Conservation (phyloP, 805 yeast genomes). For the Hermanozyma aechmeae region DNA sequence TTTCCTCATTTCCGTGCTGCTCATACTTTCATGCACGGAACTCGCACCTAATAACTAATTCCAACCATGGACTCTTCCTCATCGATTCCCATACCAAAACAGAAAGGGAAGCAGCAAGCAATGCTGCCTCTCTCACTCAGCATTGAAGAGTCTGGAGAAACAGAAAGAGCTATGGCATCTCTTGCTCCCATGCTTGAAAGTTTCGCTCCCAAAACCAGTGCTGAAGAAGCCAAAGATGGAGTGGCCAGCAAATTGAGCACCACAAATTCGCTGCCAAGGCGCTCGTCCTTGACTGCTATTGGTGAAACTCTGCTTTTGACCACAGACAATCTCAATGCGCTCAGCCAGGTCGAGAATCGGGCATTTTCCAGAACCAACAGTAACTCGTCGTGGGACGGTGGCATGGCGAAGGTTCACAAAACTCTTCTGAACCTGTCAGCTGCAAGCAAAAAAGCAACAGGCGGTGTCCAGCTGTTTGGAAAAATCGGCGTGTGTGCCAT, state of each 20-base stretch:
- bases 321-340: constrained; percentile 9
- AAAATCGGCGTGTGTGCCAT: constrained; percentile 98
- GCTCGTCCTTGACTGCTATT: constrained; percentile 9
- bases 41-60: background rate
- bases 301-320: constrained; percentile 9
- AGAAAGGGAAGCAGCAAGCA: constrained; percentile 2
- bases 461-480: constrained; percentile 63
- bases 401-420: constrained; percentile 19
- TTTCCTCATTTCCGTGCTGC: too few relatives aligned
- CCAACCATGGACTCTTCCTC: constrained; percentile 2
- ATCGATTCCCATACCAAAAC: constrained; percentile 6
- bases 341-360: constrained; percentile 6
- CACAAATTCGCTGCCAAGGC: constrained; percentile 6
- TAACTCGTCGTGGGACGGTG: constrained; percentile 11
- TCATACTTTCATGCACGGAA: too few relatives aligned
- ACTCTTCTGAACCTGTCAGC: constrained; percentile 27
- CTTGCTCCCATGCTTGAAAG: constrained; percentile 72
- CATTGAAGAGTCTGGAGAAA: constrained; percentile 8
- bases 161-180: constrained; percentile 61
- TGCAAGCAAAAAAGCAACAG: constrained; percentile 33
- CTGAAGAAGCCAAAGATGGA: constrained; percentile 20
- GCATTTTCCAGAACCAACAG: constrained; percentile 14
- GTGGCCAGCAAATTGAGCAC: constrained; percentile 3
- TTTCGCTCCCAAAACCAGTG: constrained; percentile 63
- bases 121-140: constrained; percentile 10